A percentile compares a stretch with the other conserved stretches of the same genome.
phyloP scores from a whole-genome alignment of 1,139 yeast species.

The Geotrichum europaeum region DNA sequence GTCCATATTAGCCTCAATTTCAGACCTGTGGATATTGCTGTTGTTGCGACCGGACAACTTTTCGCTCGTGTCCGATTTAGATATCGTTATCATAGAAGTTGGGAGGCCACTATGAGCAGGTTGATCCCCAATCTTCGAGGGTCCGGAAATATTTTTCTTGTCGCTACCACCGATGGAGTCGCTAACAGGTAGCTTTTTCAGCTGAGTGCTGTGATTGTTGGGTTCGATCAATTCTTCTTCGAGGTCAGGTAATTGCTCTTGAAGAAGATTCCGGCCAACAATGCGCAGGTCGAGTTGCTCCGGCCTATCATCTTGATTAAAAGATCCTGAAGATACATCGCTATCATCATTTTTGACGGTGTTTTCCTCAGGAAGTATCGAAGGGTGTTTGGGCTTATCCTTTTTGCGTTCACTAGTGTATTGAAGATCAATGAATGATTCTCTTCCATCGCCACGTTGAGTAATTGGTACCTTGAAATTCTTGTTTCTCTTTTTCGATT shows the following conservation, averaged over 20 bases:
- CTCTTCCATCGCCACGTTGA: neutral
- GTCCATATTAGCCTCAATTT: neutral
- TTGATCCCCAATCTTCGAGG: neutral
- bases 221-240: neutral
- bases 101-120: neutral
- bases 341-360: neutral
- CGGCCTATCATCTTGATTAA: neutral
- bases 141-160: neutral
- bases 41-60: neutral
- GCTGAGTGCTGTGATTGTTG: neutral
- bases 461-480: neutral
- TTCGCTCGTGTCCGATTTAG: neutral
- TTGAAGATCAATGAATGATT: neutral
- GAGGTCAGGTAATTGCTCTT: neutral
- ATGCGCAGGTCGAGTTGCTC: neutral
- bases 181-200: neutral
- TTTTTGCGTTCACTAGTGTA: neutral
- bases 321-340: neutral
- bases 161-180: neutral
- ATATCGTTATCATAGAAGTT: neutral
- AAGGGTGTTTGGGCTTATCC: neutral
- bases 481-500: neutral
- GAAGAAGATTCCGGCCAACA: neutral
- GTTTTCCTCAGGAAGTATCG: neutral
- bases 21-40: neutral